phyloP scores from a whole-genome alignment of 208 protist species.

The Leishmania turanica region DNA sequence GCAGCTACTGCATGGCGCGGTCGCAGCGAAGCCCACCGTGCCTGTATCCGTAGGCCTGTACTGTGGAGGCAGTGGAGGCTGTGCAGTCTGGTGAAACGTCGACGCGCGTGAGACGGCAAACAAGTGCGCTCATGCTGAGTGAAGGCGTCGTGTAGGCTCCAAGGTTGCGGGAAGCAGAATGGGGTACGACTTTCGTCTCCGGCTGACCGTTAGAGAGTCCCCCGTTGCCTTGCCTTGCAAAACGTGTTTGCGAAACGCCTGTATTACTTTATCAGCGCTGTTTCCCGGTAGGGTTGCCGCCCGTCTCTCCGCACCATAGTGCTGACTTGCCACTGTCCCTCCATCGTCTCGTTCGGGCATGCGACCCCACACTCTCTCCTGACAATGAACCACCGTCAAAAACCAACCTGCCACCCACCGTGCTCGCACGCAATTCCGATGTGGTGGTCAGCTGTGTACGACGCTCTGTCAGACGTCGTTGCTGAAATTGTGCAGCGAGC shows the following conservation, averaged over 20 bases:
- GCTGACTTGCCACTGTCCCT: neutral
- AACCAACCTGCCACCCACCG: neutral
- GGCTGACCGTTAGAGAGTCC: neutral
- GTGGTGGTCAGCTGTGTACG: neutral
- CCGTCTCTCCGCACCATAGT: neutral
- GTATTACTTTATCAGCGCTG: neutral
- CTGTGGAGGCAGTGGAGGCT: too few species aligned
- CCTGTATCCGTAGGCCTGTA: too few species aligned
- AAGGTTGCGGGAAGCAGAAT: neutral
- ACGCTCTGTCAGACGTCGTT: neutral
- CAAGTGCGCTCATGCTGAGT: neutral
- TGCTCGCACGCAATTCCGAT: neutral
- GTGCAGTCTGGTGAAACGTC: neutral
- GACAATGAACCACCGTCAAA: neutral
- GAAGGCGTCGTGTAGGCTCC: neutral
- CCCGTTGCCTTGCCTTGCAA: neutral
- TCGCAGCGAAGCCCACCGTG: neutral
- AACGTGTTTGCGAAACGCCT: neutral
- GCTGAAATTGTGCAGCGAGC: neutral
- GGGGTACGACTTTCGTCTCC: neutral
- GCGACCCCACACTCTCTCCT: neutral
- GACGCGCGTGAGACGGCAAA: too few species aligned
- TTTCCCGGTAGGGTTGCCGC: too few species aligned
- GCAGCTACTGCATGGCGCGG: neutral
- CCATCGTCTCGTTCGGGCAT: neutral